Conservation (phyloP, 1,284 basidiomycete genomes). For the Phlebopus sp. region DNA sequence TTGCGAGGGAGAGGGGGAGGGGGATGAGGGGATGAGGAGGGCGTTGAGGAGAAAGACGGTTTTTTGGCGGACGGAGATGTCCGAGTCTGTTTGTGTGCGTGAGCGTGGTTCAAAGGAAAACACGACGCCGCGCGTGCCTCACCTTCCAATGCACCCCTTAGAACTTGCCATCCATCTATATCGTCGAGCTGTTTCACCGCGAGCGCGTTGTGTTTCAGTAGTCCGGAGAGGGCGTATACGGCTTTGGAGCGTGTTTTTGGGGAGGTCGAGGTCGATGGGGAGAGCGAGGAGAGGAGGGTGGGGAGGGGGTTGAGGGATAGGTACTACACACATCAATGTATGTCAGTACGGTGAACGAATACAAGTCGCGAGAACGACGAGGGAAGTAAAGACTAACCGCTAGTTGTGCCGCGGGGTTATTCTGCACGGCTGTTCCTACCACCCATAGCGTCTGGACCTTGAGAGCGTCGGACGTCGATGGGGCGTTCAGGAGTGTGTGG, state of each 20-base stretch:
- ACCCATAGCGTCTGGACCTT: slow-evolving; percentile 86
- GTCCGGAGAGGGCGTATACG: slow-evolving; percentile 82
- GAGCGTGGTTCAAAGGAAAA: background rate
- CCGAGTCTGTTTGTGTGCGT: slow-evolving; percentile 56
- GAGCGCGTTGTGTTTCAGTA: slow-evolving; percentile 79
- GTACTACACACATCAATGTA: slow-evolving; percentile 68
- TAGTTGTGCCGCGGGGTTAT: slow-evolving; percentile 89
- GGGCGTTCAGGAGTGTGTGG: slow-evolving; percentile 60
- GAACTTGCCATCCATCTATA: slow-evolving; percentile 69
- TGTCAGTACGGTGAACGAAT: too few relatives aligned
- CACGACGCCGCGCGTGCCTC: slow-evolving; percentile 21
- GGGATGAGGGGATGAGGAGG: slow-evolving; percentile 78
- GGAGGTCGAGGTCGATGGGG: slow-evolving; percentile 46
- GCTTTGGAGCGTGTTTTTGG: slow-evolving; percentile 73
- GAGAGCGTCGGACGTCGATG: slow-evolving; percentile 57
- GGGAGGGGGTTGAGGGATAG: slow-evolving; percentile 69
- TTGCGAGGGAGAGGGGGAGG: too few relatives aligned
- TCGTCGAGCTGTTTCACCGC: slow-evolving; percentile 64
- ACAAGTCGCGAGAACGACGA: background rate
- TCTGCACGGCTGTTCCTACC: slow-evolving; percentile 91
- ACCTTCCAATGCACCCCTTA: slow-evolving; percentile 66
- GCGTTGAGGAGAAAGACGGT: slow-evolving; percentile 81
- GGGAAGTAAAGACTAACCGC: slow-evolving; percentile 51
- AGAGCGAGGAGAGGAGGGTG: slow-evolving; percentile 62
- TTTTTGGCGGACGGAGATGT: slow-evolving; percentile 79